Percentiles rank a stretch among this genome's conserved stretches.
phyloP scores from a whole-genome alignment of 1,284 basidiomycete species.

The Spongispora temasekensis region DNA sequence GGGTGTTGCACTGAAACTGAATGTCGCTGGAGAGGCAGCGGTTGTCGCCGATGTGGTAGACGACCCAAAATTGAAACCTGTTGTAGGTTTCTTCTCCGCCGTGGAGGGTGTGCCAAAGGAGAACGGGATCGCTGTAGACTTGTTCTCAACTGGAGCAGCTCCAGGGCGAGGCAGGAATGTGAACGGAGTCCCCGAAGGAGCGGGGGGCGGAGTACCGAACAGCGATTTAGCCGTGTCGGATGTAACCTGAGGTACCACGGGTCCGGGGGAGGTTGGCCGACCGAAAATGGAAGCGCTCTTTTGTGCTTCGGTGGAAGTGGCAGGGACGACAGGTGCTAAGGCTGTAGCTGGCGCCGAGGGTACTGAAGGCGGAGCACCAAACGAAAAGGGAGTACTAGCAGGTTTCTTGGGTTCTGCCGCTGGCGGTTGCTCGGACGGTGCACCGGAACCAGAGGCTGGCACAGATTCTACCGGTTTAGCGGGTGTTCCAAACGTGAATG shows the following conservation, averaged over 20 bases:
- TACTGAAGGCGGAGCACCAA: constrained; percentile 14
- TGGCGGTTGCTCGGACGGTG: constrained; percentile 10
- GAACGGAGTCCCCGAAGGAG: constrained; percentile 32
- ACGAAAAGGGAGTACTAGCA: constrained; percentile 15
- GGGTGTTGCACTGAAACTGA: constrained; percentile 33
- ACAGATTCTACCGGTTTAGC: constrained; percentile 22
- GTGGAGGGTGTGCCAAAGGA: constrained; percentile 30
- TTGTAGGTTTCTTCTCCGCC: constrained; percentile 27
- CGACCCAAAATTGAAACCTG: constrained; percentile 35
- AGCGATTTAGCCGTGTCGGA: constrained; percentile 26
- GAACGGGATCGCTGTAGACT: constrained; percentile 27
- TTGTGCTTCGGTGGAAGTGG: constrained; percentile 18
- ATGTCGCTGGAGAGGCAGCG: constrained; percentile 29
- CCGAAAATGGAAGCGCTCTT: constrained; percentile 31
- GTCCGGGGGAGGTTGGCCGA: constrained; percentile 16
- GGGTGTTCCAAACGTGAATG: constrained; percentile 25
- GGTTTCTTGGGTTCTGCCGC: constrained; percentile 10
- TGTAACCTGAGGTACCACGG: constrained; percentile 4
- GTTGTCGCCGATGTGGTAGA: constrained; percentile 24
- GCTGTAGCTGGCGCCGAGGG: not conserved
- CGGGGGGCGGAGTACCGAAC: constrained; percentile 26
- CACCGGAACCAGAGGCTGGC: not conserved
- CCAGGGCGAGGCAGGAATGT: constrained; percentile 29
- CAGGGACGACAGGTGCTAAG: constrained; percentile 7
- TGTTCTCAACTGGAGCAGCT: constrained; percentile 22